phyloP scores from a whole-genome alignment of 2,329 filamentous ascomycete genomes.

The Curvularia sp. region DNA sequence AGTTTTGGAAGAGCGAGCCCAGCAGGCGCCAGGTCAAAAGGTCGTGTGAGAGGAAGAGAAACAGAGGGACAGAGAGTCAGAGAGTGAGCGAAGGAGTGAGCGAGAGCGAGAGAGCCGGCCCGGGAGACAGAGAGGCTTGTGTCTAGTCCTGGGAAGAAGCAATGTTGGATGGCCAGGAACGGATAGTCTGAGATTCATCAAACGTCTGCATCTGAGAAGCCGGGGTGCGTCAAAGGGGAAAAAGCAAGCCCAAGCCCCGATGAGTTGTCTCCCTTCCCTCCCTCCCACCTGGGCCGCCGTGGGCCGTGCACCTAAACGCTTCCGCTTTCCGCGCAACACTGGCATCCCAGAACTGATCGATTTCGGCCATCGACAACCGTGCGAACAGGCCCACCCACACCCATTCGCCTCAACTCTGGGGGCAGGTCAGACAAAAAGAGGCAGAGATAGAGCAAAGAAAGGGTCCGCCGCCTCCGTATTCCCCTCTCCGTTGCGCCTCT shows the following conservation, averaged over 20 bases:
- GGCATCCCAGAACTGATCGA: conserved; percentile 28
- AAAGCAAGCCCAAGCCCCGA: conserved; percentile 37
- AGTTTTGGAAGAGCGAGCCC: conserved; percentile 42
- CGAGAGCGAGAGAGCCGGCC: conserved; percentile 29
- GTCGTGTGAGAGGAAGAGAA: conserved; percentile 30
- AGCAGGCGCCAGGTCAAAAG: conserved; percentile 38
- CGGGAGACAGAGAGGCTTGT: conserved; percentile 37
- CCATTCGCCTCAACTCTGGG: conserved; percentile 27
- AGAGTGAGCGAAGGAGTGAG: background rate
- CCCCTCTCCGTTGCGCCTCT: conserved; percentile 13
- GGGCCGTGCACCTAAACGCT: conserved; percentile 43
- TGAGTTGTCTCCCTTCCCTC: conserved; percentile 23
- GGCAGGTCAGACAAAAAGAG: background rate
- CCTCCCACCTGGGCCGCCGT: conserved; percentile 16
- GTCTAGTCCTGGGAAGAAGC: conserved; percentile 36
- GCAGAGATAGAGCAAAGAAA: conserved; percentile 9
- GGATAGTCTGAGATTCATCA: conserved; percentile 40
- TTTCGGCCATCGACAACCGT: conserved; percentile 18
- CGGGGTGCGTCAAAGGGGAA: conserved; percentile 37
- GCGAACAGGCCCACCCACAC: conserved; percentile 30
- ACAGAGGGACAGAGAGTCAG: background rate
- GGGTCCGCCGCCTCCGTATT: conserved; percentile 20
- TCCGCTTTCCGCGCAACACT: conserved; percentile 44
- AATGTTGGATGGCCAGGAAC: conserved; percentile 39
- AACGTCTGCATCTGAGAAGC: conserved; percentile 35